These are phyloP conservation scores for Lodderomyces jiufengensis DNA, from an alignment of 1,139 yeast genomes.

Conservation along the genomic window DNA sequence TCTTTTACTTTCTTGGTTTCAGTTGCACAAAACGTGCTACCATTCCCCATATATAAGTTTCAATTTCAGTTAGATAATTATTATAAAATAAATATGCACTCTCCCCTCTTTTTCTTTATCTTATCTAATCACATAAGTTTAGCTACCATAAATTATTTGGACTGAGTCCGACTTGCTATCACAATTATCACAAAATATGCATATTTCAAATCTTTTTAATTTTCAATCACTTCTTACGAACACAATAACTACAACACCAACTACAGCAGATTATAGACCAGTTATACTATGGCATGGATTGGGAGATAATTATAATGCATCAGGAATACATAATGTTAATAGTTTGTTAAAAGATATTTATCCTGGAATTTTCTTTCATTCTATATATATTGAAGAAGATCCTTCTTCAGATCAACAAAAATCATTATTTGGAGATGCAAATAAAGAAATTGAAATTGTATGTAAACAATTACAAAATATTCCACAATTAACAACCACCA, in stretches of 20 bases:
- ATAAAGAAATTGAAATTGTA: slow-evolving; percentile 32
- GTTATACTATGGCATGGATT: slow-evolving; percentile 84
- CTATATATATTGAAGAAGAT: slow-evolving; percentile 49
- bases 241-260: neutral
- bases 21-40: too few species aligned
- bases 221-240: too few species aligned
- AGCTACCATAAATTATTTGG: too few species aligned
- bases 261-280: slow-evolving; percentile 31
- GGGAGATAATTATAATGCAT: slow-evolving; percentile 70
- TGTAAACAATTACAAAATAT: slow-evolving; percentile 39
- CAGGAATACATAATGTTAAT: slow-evolving; percentile 50
- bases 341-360: slow-evolving; percentile 39
- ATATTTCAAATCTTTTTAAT: too few species aligned
- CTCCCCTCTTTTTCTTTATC: too few species aligned
- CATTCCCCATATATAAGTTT: too few species aligned
- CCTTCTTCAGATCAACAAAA: slow-evolving; percentile 50
- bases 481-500: slow-evolving; percentile 29
- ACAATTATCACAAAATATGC: too few species aligned
- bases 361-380: slow-evolving; percentile 53
- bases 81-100: too few species aligned
- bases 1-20: too few species aligned
- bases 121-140: too few species aligned
- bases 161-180: too few species aligned
- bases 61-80: too few species aligned
- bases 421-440: slow-evolving; percentile 60